Conservation (phyloP, 345 rosid species). For the Eucalyptus albens region DNA sequence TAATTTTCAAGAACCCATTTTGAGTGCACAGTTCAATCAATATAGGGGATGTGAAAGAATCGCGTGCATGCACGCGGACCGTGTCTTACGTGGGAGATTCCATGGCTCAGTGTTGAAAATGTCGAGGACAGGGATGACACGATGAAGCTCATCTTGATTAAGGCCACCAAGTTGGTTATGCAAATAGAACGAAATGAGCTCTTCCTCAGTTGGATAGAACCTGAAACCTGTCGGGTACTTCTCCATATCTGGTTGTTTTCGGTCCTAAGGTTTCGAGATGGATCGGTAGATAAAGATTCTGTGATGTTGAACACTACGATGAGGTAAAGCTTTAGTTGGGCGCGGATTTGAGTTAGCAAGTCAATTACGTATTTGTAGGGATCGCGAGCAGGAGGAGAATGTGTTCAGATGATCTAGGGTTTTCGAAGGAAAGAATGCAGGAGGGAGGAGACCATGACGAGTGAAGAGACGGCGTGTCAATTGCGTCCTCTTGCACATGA, state of each 20-base stretch:
- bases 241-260: background rate
- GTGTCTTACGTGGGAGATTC: background rate
- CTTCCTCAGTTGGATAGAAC: slow-evolving; percentile 1
- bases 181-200: background rate
- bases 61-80: background rate
- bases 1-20: no score
- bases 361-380: no score
- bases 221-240: background rate
- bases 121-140: background rate
- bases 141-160: background rate
- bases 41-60: background rate
- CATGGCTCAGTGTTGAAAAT: background rate
- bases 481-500: no score
- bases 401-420: no score
- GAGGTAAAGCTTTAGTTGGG: no score
- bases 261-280: background rate
- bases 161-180: background rate
- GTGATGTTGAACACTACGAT: no score
- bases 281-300: background rate
- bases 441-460: no score
- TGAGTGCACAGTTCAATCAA: background rate
- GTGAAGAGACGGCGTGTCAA: no score
- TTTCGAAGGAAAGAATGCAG: no score
- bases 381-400: no score
- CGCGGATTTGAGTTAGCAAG: no score